A percentile compares a stretch with the other conserved stretches of the same genome.
Conservation (phyloP, 495 filamentous ascomycete species). For the Trichoderma asperelloides region DNA sequence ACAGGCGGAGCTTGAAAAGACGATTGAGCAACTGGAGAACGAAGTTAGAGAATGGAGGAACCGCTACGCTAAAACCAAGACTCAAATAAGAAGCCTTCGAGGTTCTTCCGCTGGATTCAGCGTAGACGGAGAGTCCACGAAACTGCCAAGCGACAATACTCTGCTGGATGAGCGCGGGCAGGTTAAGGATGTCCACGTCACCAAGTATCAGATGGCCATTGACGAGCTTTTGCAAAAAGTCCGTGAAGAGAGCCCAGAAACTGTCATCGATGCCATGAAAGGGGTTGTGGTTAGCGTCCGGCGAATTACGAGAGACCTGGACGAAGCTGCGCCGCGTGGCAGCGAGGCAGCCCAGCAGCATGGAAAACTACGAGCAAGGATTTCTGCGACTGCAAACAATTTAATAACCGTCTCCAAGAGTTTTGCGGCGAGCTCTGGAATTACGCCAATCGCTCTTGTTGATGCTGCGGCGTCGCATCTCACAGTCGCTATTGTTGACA, state of each 20-base stretch:
- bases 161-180: conserved; percentile 65
- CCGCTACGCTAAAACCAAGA: conserved; percentile 78
- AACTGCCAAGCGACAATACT: conserved; percentile 57
- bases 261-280: conserved; percentile 73
- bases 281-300: conserved; percentile 69
- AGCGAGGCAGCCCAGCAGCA: conserved; percentile 35
- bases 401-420: conserved; percentile 91
- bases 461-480: conserved; percentile 95
- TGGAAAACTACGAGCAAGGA: conserved; percentile 62
- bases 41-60: conserved; percentile 83
- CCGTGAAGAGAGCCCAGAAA: conserved; percentile 58
- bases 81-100: conserved; percentile 73
- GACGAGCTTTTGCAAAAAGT: conserved; percentile 82
- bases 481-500: conserved; percentile 72
- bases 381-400: conserved; percentile 90
- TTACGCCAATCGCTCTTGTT: conserved; percentile 89
- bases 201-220: conserved; percentile 89
- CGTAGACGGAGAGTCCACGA: conserved; percentile 54
- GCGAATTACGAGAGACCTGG: conserved; percentile 69
- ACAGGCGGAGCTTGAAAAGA: conserved; percentile 64
- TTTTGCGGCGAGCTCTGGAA: conserved; percentile 66
- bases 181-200: conserved; percentile 85
- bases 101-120: conserved; percentile 67
- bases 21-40: conserved; percentile 64
- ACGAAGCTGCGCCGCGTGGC: conserved; percentile 43